These are phyloP conservation scores for Phytophthora sp. DNA, from an alignment of 352 stramenopile species.

Conservation along the genomic window DNA sequence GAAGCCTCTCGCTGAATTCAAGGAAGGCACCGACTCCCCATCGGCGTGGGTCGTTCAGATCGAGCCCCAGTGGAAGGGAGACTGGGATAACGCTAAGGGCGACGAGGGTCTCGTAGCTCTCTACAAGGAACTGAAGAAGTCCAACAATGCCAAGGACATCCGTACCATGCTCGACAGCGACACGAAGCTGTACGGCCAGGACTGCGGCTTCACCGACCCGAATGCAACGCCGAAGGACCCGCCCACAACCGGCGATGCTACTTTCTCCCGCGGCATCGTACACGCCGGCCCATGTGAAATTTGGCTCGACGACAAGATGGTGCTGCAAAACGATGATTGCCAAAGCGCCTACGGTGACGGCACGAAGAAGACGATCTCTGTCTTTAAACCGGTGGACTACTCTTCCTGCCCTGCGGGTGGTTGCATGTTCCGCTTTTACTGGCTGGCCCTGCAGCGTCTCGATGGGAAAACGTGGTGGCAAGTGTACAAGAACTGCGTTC, in stretches of 20 bases:
- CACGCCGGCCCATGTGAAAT: constrained; percentile 39
- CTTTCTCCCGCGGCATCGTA: constrained; percentile 35
- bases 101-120: constrained; percentile 19
- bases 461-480: constrained; percentile 37
- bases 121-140: constrained; percentile 29
- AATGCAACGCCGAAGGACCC: constrained; percentile 25
- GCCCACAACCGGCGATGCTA: constrained; percentile 20
- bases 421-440: constrained; percentile 47
- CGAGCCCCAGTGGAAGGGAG: constrained; percentile 24
- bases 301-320: constrained; percentile 35
- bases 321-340: constrained; percentile 41
- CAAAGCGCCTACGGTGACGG: constrained; percentile 31
- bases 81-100: constrained; percentile 22
- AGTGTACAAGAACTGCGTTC: constrained; percentile 42
- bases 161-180: constrained; percentile 33
- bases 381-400: constrained; percentile 45
- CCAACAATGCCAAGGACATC: constrained; percentile 32
- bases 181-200: constrained; percentile 27
- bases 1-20: constrained; percentile 27
- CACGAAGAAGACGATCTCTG: constrained; percentile 22
- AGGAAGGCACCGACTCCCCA: constrained; percentile 7
- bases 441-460: constrained; percentile 35
- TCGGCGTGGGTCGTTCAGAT: constrained; percentile 30
- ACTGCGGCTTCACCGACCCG: constrained; percentile 34
- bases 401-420: constrained; percentile 27